A percentile compares a stretch with the other conserved stretches of the same genome.
Evolutionary conservation across 345 rosid species (phyloP).

Genomic region (Hirschfeldia incana): DNA sequence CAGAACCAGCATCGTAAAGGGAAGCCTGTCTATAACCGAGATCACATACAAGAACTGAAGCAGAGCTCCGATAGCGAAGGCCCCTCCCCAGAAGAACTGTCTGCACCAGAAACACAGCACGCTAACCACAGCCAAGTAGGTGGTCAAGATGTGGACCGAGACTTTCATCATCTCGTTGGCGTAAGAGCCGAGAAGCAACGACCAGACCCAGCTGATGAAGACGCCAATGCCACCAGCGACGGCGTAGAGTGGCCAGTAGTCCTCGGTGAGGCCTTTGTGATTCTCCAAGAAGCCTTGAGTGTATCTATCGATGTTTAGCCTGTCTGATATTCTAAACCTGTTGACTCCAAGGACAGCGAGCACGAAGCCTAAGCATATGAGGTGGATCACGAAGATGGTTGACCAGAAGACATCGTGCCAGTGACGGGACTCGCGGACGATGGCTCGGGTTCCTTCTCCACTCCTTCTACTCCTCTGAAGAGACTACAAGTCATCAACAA

Average conservation of each 20-base stretch:
- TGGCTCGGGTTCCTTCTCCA: slow-evolving; percentile 48
- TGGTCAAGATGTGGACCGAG: not conserved
- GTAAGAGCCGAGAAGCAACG: slow-evolving; percentile 13
- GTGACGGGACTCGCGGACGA: slow-evolving; percentile 42
- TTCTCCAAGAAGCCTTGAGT: slow-evolving; percentile 47
- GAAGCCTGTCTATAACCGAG: slow-evolving; percentile 98
- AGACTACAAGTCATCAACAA: slow-evolving; percentile 47
- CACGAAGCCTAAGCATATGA: slow-evolving; percentile 59
- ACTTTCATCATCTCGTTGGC: not conserved
- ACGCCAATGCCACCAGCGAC: slow-evolving; percentile 79
- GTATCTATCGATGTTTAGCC: slow-evolving; percentile 71
- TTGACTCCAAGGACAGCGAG: slow-evolving; percentile 70
- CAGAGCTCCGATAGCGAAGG: slow-evolving; percentile 71
- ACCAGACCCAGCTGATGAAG: slow-evolving; percentile 74
- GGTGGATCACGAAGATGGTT: slow-evolving; percentile 68
- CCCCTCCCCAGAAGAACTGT: not conserved
- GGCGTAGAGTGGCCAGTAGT: slow-evolving; percentile 89
- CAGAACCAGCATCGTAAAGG: slow-evolving; percentile 87
- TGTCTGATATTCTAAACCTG: slow-evolving; percentile 68
- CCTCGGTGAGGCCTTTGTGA: slow-evolving; percentile 63
- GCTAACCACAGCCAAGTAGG: not conserved
- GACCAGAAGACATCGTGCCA: slow-evolving; percentile 95
- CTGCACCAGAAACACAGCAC: not conserved
- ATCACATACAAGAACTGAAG: slow-evolving; percentile 94
- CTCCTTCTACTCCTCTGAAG: slow-evolving; percentile 63